Evolutionary conservation across 2,329 filamentous ascomycete species (phyloP), one percentile per base, ranked within the genome.

Genomic region (Calonectria pauciramosa): DNA sequence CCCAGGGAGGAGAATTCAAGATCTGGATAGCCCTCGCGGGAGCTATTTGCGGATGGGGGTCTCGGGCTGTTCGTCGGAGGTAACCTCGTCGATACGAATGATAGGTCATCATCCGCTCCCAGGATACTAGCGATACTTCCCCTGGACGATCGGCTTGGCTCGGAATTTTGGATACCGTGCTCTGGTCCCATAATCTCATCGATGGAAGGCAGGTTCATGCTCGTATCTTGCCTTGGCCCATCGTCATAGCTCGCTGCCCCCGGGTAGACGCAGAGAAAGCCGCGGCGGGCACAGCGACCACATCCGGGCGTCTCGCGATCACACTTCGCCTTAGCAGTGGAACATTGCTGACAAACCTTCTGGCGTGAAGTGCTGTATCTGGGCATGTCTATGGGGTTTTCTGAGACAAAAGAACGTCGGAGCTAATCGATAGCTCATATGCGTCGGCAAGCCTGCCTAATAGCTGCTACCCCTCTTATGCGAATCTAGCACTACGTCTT

Each of bases 281-380:
- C 73, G 52, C 83, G 80, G 23, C 71, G 72, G 16, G 74, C 69
- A 52, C 86, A 87, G 26, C 85, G 81, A 0, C 79, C 76, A 63
- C 86, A 87, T 10, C 77, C 41, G 10, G 72, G 79, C 13, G 74
- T 44, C 59, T 78, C 81, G 60, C 85, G 85, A 77, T 87, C 84
- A 74, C 86, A 87, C 80, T 82, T 87, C 32, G 82, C 82, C 74
- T 87, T 87, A 64, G 86, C 83, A 18, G 70, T 47, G 1, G 83
- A 84, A 52, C 86, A 87, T 11, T 79, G 74, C 16, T 82, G 81
- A 69, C 86, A 88, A 47, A 84, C 83, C 68, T 86, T 87, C 72
- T 86, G 85, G 14, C 86, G 83, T 1, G 85, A 84, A 14, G 78
- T 80, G 23, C 84, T 77, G 74, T 87, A 87, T 70, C 76, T 72